Evolutionary conservation across 2,329 filamentous ascomycete genomes (phyloP).

Genomic region (Pestalotiopsis sp.): DNA sequence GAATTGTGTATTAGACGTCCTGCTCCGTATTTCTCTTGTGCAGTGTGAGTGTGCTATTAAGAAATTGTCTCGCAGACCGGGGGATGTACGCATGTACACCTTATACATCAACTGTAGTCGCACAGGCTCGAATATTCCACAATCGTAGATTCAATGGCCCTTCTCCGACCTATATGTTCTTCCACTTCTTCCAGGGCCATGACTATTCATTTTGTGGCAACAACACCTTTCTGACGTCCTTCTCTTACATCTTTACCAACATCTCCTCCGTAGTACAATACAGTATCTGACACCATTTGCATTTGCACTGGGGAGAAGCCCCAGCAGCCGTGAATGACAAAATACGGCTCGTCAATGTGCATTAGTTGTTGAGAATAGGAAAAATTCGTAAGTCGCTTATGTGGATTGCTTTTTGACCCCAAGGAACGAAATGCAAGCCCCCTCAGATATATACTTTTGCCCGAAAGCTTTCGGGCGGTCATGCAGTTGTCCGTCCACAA

Average conservation of each 20-base stretch:
- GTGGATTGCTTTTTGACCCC: constrained; percentile 2
- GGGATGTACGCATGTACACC: background rate
- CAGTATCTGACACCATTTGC: background rate
- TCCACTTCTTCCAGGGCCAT: background rate
- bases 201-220: background rate
- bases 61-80: background rate
- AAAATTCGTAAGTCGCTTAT: constrained; percentile 2
- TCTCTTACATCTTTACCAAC: background rate
- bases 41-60: background rate
- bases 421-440: background rate
- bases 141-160: background rate
- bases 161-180: background rate
- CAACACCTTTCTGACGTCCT: too few relatives aligned
- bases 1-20: background rate
- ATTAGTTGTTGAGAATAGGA: constrained; percentile 7
- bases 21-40: background rate
- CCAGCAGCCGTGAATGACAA: background rate
- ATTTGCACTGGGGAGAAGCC: background rate
- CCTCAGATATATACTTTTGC: constrained; percentile 7
- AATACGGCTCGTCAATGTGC: background rate
- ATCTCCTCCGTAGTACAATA: background rate
- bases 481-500: background rate
- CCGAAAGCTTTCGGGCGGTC: background rate
- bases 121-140: background rate
- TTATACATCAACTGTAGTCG: background rate